Percentiles rank a stretch among this genome's conserved stretches.
These are phyloP conservation scores for Parietaria judaica DNA, from an alignment of 306 rosid species.

Conservation along the genomic window DNA sequence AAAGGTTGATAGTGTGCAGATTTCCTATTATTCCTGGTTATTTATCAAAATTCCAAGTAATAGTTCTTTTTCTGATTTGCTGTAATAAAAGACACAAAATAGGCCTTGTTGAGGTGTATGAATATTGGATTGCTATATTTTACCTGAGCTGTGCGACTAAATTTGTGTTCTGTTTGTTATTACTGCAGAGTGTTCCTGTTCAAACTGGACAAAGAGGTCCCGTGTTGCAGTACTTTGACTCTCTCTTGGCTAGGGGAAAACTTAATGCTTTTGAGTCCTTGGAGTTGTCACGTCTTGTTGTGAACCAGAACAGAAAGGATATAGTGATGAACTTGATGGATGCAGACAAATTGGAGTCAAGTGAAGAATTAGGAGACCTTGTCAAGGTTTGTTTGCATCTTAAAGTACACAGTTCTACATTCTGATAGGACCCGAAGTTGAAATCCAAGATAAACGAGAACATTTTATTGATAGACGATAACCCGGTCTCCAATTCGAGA, in stretches of 20 bases:
- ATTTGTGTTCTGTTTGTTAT: neutral
- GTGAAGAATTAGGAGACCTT: conserved; percentile 98
- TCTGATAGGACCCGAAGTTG: too few species aligned
- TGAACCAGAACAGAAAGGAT: conserved; percentile 95
- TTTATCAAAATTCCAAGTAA: too few species aligned
- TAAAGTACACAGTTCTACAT: too few species aligned
- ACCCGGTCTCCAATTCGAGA: too few species aligned
- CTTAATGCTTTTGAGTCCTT: conserved; percentile 92
- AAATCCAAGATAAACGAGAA: too few species aligned
- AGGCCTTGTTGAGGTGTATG: neutral
- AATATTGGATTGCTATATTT: neutral
- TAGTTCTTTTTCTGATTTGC: neutral
- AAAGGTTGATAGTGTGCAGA: neutral
- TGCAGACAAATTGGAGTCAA: conserved; percentile 97
- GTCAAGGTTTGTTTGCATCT: conserved; percentile 56
- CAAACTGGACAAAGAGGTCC: conserved; percentile 99
- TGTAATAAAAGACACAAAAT: neutral
- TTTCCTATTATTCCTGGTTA: neutral
- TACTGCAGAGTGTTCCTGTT: conserved; percentile 92
- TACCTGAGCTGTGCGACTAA: neutral
- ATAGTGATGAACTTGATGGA: conserved; percentile 96
- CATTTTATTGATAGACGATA: too few species aligned
- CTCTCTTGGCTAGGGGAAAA: conserved; percentile 86
- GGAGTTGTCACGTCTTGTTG: conserved; percentile 91
- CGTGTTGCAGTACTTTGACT: conserved; percentile 92